These are phyloP conservation scores for Leccinum glutinopallens DNA, from an alignment of 1,284 basidiomycete species.

Conservation along the genomic window DNA sequence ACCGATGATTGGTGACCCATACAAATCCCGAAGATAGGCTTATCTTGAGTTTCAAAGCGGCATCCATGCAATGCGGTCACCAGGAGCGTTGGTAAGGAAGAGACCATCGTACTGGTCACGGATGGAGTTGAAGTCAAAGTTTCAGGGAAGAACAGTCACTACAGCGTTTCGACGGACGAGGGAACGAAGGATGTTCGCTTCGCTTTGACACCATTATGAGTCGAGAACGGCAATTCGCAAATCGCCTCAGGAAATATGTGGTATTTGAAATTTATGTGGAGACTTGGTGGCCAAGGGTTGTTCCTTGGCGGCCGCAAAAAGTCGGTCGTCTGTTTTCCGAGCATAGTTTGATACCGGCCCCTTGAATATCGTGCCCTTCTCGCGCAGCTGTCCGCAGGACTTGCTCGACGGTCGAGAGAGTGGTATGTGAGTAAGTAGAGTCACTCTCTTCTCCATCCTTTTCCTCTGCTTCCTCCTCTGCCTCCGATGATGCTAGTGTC, in stretches of 20 bases:
- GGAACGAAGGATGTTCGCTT: slow-evolving; percentile 84
- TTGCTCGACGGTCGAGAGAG: slow-evolving; percentile 73
- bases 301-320: slow-evolving; percentile 78
- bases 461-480: too few species aligned
- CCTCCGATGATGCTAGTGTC: slow-evolving; percentile 56
- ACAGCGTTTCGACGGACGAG: slow-evolving; percentile 81
- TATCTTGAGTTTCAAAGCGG: too few species aligned
- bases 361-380: slow-evolving; percentile 70
- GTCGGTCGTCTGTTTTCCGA: slow-evolving; percentile 43
- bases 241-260: slow-evolving; percentile 86
- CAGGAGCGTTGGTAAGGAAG: too few species aligned
- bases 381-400: slow-evolving; percentile 74
- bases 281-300: slow-evolving; percentile 91
- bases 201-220: slow-evolving; percentile 88
- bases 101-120: too few species aligned
- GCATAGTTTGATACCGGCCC: slow-evolving; percentile 83
- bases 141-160: too few species aligned
- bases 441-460: too few species aligned
- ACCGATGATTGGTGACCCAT: too few species aligned
- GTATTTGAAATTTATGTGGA: slow-evolving; percentile 69
- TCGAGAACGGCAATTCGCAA: slow-evolving; percentile 95
- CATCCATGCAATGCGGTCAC: too few species aligned
- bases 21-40: too few species aligned
- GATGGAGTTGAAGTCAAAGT: too few species aligned
- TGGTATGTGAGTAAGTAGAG: slow-evolving; percentile 80